Evolutionary conservation across 1,284 basidiomycete genomes (phyloP), one percentile per base, ranked within the genome.

Genomic region (Exobasidium rhododendri): DNA sequence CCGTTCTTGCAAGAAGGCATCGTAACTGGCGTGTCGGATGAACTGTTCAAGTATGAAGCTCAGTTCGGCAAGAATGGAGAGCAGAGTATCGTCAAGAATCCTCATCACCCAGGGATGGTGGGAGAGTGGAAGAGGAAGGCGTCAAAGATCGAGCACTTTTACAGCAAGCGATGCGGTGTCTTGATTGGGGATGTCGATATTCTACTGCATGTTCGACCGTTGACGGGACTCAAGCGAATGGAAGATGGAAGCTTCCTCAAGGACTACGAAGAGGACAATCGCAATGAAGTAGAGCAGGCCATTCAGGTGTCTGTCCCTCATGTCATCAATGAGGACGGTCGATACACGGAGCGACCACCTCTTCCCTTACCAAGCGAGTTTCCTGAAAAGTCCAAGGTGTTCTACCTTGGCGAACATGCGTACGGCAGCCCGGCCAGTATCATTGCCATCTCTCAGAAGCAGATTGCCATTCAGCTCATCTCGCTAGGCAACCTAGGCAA

Each of bases 371-470:
- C 86, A 0, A 88, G 91, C 59, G 96, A 98, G 79, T 97, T 92
- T 82, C 93, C 94, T 0, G 86, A 87, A 1, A 90, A 90, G 10
- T 89, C 87, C 78, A 91, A 89, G 73, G 89, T 97, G 26, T 96
- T 99, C 82, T 98, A 97, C 86, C 85, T 98, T 4, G 94, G 94
- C 22, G 87, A 89, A 68, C 88, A 91, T 72, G 90, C 89, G 0
- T 98, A 96, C 77, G 96, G 96, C n/a, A 88, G 90, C 3, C 92
- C 96, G 4, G 92, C 92, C 0, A 90, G 92, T 74, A 91, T 99
- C 7, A 30, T 88, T 88, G 32, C 88, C 94, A 63, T 83, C 88
- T 69, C 68, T 20, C 58, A 70, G 6, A 57, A 68, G 22, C 58
- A 62, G 26, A 68, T 78, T 17, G 70, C 71, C 30, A 72, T 79